Evolutionary conservation across 345 rosid species (phyloP), one percentile per base, ranked within the genome.

Genomic region (Clausena lansium): DNA sequence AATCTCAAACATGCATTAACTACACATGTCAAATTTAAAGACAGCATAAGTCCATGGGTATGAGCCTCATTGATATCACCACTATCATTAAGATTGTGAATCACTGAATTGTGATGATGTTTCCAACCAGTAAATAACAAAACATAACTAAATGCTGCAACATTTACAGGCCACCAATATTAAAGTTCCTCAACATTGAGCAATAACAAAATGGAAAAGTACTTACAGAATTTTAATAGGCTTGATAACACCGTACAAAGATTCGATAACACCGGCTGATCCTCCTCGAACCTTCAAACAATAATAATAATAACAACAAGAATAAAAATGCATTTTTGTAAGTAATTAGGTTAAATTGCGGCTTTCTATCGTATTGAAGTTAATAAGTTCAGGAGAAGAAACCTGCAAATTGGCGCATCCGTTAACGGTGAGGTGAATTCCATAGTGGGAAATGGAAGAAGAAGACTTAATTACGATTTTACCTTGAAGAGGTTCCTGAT

Each of bases 331-430:
- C 2, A 45, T 13, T 45, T 13, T 14, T 45, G 28, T 61, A 39
- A 10, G 5, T n/a, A 71, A 71, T 57, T 33, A 71, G 32, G 20
- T 50, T 50, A 50, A 50, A 50, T 14, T 17, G 55, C 4, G 22
- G 22, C 20, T 50, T 14, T 50, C 55, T 50, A 5, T 52, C 22
- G 17, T 45, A 30, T 45, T 45, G 15, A 52, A 52, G 22, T 17
- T 20, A 52, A 52, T 52, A 52, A 52, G 57, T 52, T 52, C 5
- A 67, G 65, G 70, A 74, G 71, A 14, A 45, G 28, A 58, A 36
- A 90, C 98, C 97, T 95, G 97, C 80, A 93, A 85, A 76, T 85
- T 91, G 81, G 86, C 92, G 22, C 96, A 87, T 81, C 95, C 98
- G 30, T 85, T 88, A 78, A 89, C 72, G 67, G 86, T 70, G 82